Base-by-base conservation (phyloP, 495 filamentous ascomycete genomes). In the Penicillium crystallinum region DNA sequence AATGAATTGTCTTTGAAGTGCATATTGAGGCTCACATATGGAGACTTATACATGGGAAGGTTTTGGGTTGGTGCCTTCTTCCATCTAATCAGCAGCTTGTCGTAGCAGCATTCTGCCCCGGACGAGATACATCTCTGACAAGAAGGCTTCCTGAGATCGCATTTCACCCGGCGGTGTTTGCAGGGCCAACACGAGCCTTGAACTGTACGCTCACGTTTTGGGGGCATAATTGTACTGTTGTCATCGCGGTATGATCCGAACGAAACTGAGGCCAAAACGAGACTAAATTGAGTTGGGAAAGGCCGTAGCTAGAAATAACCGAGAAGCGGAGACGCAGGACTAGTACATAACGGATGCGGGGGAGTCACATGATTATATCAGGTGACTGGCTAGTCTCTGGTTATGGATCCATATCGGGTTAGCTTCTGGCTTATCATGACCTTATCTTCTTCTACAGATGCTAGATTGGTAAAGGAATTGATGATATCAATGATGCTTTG, bases 181-280 rank as follows among this genome's bases (percentile, higher is more conserved):
- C 68, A 72, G 34, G 63, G 57, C 67, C 67, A 70, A 27, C 67
- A 72, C 7, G 68, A 70, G 17, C 68, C 69, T 38, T 68, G 63
- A 40, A 72, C 66, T 6, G 64, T 72, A 38, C 67, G 60, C 40
- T 69, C 58, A 46, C 67, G 61, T 45, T 62, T 64, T 8, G 52
- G 49, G 17, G 61, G 53, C 61, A 64, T 59, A 19, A 0, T 12
- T 53, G 18, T 29, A 31, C n/a, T 14, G 17, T 18, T 47, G 10
- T 48, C 45, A 48, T 48, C 15, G n/a, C 29, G 33, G 21, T 33
- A 45, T 6, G 22, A 33, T n/a, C 11, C 7, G 18, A 31, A 31
- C 4, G 15, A 30, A n/a, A n/a, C n/a, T 41, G 19, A 25, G 39
- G 7, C 23, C 15, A 45, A 43, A 31, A 19, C 5, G 27, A 19